phyloP scores from a whole-genome alignment of 1,139 yeast genomes.

The Kurtzmaniella quercitrusa region DNA sequence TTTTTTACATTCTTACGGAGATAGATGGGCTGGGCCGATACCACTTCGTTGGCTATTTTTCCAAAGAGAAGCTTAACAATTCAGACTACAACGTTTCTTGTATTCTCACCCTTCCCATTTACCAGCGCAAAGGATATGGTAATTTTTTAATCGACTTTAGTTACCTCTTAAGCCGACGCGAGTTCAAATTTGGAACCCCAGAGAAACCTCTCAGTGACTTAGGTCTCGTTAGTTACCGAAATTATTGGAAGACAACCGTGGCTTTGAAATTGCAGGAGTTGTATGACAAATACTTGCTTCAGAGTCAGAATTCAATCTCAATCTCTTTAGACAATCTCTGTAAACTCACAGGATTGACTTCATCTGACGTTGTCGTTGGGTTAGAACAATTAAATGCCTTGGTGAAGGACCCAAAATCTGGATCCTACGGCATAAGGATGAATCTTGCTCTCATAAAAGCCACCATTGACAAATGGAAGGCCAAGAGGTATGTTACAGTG shows the following conservation, averaged over 20 bases:
- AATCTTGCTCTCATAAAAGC: conserved; percentile 42
- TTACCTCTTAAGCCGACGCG: conserved; percentile 69
- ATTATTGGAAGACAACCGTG: conserved; percentile 75
- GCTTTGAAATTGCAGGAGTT: conserved; percentile 41
- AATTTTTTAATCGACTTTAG: conserved; percentile 85
- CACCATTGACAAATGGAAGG: conserved; percentile 51
- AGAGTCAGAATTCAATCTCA: conserved; percentile 9
- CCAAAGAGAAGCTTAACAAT: conserved; percentile 77
- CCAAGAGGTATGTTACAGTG: conserved; percentile 50
- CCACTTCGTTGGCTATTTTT: conserved; percentile 90
- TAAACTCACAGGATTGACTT: conserved; percentile 76
- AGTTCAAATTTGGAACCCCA: conserved; percentile 84
- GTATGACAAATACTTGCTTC: conserved; percentile 17
- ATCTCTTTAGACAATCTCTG: conserved; percentile 60
- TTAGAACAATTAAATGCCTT: conserved; percentile 72
- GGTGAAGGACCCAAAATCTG: conserved; percentile 38
- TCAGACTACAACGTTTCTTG: conserved; percentile 85
- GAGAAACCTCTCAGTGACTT: conserved; percentile 90
- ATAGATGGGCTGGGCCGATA: conserved; percentile 53
- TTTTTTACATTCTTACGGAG: conserved; percentile 81
- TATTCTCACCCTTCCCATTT: conserved; percentile 82
- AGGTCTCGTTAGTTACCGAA: conserved; percentile 81
- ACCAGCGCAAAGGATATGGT: conserved; percentile 89
- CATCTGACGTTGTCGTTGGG: conserved; percentile 84
- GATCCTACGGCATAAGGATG: conserved; percentile 51